Evolutionary conservation across 1,284 basidiomycete species (phyloP).

Genomic region (Ustilago vetiveriae): DNA sequence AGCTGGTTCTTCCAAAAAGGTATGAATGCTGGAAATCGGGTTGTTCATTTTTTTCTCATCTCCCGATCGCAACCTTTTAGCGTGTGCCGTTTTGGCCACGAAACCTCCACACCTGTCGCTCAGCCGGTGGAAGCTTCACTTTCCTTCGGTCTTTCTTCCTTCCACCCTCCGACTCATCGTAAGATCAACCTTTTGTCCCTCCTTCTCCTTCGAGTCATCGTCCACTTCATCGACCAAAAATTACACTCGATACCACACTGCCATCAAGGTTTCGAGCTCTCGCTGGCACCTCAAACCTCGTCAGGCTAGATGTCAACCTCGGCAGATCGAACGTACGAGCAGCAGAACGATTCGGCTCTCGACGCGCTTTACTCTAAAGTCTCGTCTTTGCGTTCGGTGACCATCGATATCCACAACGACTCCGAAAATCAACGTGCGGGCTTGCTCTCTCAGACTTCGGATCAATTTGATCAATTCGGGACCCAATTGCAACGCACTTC

Average conservation of each 20-base stretch:
- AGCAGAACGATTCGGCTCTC: slow-evolving; percentile 63
- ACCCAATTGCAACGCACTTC: slow-evolving; percentile 44
- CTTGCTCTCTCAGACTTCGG: slow-evolving; percentile 39
- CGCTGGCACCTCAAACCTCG: neutral
- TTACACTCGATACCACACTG: too few species aligned
- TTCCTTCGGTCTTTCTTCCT: neutral
- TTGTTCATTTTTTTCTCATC: too few species aligned
- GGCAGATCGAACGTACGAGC: slow-evolving; percentile 57
- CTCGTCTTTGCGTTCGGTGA: slow-evolving; percentile 57
- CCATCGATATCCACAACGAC: slow-evolving; percentile 61
- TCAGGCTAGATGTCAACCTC: slow-evolving; percentile 48
- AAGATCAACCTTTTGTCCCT: too few species aligned
- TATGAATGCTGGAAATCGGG: neutral
- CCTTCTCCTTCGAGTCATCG: neutral
- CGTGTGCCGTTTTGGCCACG: neutral
- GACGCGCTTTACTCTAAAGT: slow-evolving; percentile 60
- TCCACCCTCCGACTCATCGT: too few species aligned
- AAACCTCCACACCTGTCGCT: slow-evolving; percentile 10
- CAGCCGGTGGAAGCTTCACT: neutral
- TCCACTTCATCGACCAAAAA: too few species aligned
- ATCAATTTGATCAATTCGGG: slow-evolving; percentile 49
- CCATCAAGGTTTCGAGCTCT: too few species aligned
- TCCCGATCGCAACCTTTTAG: too few species aligned
- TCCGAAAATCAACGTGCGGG: slow-evolving; percentile 53
- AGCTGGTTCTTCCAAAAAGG: slow-evolving; percentile 28